Conservation (phyloP, 73 alveolate genomes). For the Uronychia setigera region DNA sequence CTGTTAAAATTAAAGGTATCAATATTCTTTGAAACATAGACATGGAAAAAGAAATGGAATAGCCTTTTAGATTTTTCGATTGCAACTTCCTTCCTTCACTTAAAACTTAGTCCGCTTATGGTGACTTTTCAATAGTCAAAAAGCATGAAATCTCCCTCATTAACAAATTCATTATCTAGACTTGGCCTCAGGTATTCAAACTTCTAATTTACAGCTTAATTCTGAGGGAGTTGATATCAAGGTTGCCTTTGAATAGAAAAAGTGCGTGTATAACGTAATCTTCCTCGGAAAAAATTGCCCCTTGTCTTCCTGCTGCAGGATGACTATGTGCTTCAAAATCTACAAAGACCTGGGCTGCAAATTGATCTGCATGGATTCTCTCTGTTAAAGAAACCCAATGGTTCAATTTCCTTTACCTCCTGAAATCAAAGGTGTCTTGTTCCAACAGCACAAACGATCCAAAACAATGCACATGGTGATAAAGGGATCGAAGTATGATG, state of each 20-base stretch:
- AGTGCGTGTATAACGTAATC: conserved; percentile 28
- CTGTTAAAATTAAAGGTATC: no score
- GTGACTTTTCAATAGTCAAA: neutral
- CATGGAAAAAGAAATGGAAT: neutral
- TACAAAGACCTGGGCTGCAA: conserved; percentile 49
- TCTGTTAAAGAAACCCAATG: conserved; percentile 59
- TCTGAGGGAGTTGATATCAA: neutral
- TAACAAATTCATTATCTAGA: neutral
- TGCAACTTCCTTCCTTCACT: neutral
- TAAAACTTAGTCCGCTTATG: neutral
- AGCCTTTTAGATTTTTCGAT: neutral
- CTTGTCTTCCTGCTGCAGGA: conserved; percentile 47
- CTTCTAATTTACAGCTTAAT: neutral
- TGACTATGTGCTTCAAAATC: conserved; percentile 48
- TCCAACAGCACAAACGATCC: no score
- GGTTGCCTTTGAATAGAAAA: conserved; percentile 21
- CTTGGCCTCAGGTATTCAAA: neutral
- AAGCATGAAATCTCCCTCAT: neutral
- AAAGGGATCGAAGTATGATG: no score
- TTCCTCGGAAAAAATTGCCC: conserved; percentile 58
- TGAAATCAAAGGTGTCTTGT: no score
- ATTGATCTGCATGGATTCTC: conserved; percentile 58
- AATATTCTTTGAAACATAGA: no score
- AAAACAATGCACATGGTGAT: no score
- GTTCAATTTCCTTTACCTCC: no score